Base-by-base conservation (phyloP, 176 grass and related monocot genomes). In the Triticum monococcum region DNA sequence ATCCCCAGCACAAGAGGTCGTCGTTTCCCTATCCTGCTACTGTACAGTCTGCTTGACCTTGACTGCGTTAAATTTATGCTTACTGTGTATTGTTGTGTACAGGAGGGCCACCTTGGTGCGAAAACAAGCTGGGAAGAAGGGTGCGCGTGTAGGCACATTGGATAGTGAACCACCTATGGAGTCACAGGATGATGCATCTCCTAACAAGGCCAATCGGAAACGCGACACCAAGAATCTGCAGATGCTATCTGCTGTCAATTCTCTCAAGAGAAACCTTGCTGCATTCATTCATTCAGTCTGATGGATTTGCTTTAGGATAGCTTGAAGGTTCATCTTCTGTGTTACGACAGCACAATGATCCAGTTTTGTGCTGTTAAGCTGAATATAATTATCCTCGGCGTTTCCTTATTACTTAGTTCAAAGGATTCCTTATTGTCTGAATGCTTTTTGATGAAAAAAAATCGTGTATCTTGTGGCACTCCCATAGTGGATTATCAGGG, bases 1-100 rank as follows among this genome's bases (percentile, higher is more conserved):
- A 98, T 92, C 92, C 95, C 72, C 91, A 85, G 66, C 93, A 91
- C 80, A 95, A 93, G 85, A 93, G 91, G 95, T 93, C 46, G 5
- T 50, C 1, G 26, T 68, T 48, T 3, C 8, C 12, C 35, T 64
- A 30, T 63, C 31, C 64, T 23, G 8, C 59, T 16, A 50, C 0
- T n/a, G 18, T 33, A 9, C 16, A 22, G 4, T 23, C 56, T 84
- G 60, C 11, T 8, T 88, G 26, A 60, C 48, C 67, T 86, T 23
- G 36, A n/a, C 70, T 12, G 45, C 17, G 10, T 62, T 75, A 66
- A 68, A 50, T 50, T 50, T 43, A 33, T 62, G 28, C 36, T 82
- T 18, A 82, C 25, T 43, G 10, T 20, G 3, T 48, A 57, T 91
- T 23, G 18, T 13, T 78, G n/a, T 18, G 17, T 79, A 72, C 90